Evolutionary conservation across 306 rosid genomes (phyloP).

Genomic region (Corylus americana): DNA sequence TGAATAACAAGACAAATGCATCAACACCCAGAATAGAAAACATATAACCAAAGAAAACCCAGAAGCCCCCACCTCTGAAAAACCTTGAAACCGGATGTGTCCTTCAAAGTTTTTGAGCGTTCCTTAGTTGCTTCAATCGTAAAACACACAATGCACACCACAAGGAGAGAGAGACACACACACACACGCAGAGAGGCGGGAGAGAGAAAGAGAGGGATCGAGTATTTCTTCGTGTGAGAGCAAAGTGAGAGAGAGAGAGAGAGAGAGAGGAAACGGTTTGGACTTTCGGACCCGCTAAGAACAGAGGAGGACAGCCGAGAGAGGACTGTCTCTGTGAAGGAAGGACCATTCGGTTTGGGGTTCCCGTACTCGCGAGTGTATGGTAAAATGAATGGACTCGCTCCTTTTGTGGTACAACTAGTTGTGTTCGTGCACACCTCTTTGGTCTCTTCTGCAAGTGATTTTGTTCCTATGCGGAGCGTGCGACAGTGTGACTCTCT

Average conservation of each 20-base stretch:
- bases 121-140: conserved; percentile 13
- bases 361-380: conserved; percentile 29
- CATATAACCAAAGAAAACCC: conserved; percentile 32
- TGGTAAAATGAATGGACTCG: conserved; percentile 6
- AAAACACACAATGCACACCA: conserved; percentile 33
- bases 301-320: conserved; percentile 23
- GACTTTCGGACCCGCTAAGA: conserved; percentile 29
- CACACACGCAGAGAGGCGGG: neutral
- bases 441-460: conserved; percentile 40
- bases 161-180: conserved; percentile 18
- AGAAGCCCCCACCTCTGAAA: conserved; percentile 24
- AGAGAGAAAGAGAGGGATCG: conserved; percentile 38
- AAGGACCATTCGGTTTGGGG: conserved; percentile 5
- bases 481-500: neutral
- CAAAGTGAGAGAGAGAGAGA: conserved; percentile 46
- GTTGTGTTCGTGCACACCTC: conserved; percentile 9
- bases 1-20: conserved; percentile 6
- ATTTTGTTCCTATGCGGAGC: conserved; percentile 25
- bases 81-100: conserved; percentile 8
- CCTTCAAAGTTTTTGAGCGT: conserved; percentile 19
- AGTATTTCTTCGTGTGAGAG: conserved; percentile 57
- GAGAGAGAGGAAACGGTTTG: conserved; percentile 7
- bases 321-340: conserved; percentile 6
- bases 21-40: conserved; percentile 22
- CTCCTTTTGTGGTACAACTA: conserved; percentile 30